Base-by-base conservation (phyloP, 148 eudicot genomes). In the Euryodendron excelsum region DNA sequence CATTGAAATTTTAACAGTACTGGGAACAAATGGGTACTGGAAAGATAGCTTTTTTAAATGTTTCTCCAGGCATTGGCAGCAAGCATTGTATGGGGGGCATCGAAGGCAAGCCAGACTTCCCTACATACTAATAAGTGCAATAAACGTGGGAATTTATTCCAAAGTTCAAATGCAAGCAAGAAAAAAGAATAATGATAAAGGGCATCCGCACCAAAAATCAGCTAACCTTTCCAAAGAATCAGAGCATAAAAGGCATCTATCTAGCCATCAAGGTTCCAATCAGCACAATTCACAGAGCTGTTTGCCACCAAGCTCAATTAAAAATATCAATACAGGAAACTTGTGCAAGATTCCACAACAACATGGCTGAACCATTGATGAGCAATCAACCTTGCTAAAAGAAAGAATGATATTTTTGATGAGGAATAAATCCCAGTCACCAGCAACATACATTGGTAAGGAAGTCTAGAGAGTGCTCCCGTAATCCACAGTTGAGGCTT, bases 111-210 rank as follows among this genome's bases (percentile, higher is more conserved):
- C 18, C 45, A 77, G 36, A 62, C 64, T 25, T 62, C 56, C 21
- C 30, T 34, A 53, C 77, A 53, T 69, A 41, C 80, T 76, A 75
- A 75, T 72, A 66, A 79, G 39, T 76, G 75, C 80, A 80, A 72
- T 77, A 70, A 63, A 36, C 31, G 59, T 37, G 65, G 69, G 83
- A 84, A 84, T 77, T 77, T 80, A 84, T 84, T 80, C 86, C 79
- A 76, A 64, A 62, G 77, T 70, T 79, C 34, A 67, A 80, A 73
- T 67, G 58, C 71, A 73, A 28, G 76, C 62, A 45, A 37, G 64
- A 65, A 61, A 45, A 77, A 48, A 63, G 3, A 37, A 20, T 3
- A 21, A 37, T 18, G 27, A 37, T 30, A 65, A 34, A 39, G 27
- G 27, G 48, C 39, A 77, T 59, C 63, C 31, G 3, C 63, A 12